These are phyloP conservation scores for Citrus australasica DNA, from an alignment of 345 rosid species.

Conservation along the genomic window DNA sequence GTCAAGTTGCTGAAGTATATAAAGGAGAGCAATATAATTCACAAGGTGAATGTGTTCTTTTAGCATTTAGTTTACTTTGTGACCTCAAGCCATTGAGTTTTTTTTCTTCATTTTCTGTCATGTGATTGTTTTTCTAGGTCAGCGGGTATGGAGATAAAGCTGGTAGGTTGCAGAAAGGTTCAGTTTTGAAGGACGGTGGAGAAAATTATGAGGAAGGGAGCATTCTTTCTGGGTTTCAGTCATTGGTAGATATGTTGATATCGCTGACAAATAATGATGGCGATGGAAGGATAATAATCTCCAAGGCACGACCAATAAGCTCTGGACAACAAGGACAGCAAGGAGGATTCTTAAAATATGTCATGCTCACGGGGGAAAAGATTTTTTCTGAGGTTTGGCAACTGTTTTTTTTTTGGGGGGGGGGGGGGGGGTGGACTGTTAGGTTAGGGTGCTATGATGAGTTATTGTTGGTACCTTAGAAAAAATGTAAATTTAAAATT, in stretches of 20 bases:
- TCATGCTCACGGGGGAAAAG: slow-evolving; percentile 88
- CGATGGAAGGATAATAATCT: slow-evolving; percentile 86
- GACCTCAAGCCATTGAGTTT: slow-evolving; percentile 2
- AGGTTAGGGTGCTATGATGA: background rate
- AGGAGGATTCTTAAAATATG: slow-evolving; percentile 73
- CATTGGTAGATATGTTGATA: slow-evolving; percentile 56
- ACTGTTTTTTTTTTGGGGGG: background rate
- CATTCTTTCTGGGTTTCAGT: slow-evolving; percentile 67
- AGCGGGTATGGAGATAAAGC: slow-evolving; percentile 70
- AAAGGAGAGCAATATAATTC: slow-evolving; percentile 78
- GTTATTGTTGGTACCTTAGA: background rate
- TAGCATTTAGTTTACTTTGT: background rate
- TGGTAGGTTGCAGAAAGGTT: slow-evolving; percentile 42
- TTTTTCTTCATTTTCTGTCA: background rate
- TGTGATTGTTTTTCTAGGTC: slow-evolving; percentile 43
- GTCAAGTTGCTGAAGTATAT: slow-evolving; percentile 70
- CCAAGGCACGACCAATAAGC: slow-evolving; percentile 42
- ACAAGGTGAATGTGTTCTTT: slow-evolving; percentile 58
- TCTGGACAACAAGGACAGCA: slow-evolving; percentile 44
- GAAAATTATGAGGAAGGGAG: slow-evolving; percentile 43
- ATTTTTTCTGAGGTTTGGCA: slow-evolving; percentile 78
- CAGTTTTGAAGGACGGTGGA: slow-evolving; percentile 23
- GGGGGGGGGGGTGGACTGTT: background rate
- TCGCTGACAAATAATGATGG: slow-evolving; percentile 79
- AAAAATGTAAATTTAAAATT: background rate